phyloP scores from a whole-genome alignment of 768 basidiomycete genomes.

The Suillus subalutaceus region DNA sequence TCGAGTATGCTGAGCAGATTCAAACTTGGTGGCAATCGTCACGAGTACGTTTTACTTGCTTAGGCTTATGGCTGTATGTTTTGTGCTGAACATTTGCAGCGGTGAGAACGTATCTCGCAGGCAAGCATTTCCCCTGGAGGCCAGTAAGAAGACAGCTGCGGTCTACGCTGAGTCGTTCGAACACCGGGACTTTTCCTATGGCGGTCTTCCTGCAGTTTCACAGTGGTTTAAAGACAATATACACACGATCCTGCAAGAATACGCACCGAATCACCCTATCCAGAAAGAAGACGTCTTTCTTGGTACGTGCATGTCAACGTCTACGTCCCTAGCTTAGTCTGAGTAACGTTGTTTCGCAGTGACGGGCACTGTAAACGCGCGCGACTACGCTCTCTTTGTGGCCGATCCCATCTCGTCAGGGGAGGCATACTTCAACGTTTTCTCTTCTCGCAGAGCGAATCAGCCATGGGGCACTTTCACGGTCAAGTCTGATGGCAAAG shows the following conservation, averaged over 20 bases:
- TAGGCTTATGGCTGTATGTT: background rate
- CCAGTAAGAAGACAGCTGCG: slow-evolving; percentile 67
- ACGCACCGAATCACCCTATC: slow-evolving; percentile 47
- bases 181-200: slow-evolving; percentile 65
- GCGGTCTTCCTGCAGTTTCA: slow-evolving; percentile 56
- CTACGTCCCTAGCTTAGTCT: background rate
- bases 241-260: slow-evolving; percentile 61
- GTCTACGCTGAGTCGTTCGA: slow-evolving; percentile 71
- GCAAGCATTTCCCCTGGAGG: slow-evolving; percentile 61
- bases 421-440: slow-evolving; percentile 73
- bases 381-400: slow-evolving; percentile 76
- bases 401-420: slow-evolving; percentile 69
- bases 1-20: background rate
- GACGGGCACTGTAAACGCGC: slow-evolving; percentile 70
- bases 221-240: slow-evolving; percentile 76
- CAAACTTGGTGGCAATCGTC: background rate
- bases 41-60: background rate
- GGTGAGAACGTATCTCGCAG: slow-evolving; percentile 51
- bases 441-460: slow-evolving; percentile 47
- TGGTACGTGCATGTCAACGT: slow-evolving; percentile 26
- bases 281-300: slow-evolving; percentile 63
- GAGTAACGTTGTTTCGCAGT: slow-evolving; percentile 36
- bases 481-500: slow-evolving; percentile 53
- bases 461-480: slow-evolving; percentile 81
- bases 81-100: slow-evolving; percentile 28